These are phyloP conservation scores for Annona cherimola DNA, from an alignment of 164 flowering plant genomes.

Conservation along the genomic window DNA sequence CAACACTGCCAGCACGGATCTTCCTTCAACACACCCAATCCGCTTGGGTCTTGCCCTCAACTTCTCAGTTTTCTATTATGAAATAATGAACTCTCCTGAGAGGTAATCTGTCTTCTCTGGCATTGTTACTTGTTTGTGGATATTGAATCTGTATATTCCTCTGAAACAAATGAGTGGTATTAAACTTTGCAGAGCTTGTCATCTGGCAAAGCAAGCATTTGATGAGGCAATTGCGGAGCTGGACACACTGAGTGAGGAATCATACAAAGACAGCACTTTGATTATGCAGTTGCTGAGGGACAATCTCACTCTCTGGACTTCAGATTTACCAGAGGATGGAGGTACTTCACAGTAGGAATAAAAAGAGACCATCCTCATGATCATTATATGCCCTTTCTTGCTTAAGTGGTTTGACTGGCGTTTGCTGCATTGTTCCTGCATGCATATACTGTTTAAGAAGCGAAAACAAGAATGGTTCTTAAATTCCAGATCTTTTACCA, in stretches of 20 bases:
- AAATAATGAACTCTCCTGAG: slow-evolving; percentile 24
- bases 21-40: slow-evolving; percentile 25
- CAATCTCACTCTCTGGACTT: slow-evolving; percentile 23
- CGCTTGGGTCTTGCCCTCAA: slow-evolving; percentile 25
- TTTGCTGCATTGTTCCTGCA: not conserved
- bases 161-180: not conserved
- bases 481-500: not conserved
- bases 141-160: not conserved
- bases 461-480: no score
- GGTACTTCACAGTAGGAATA: not conserved
- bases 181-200: slow-evolving; percentile 18
- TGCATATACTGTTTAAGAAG: not conserved
- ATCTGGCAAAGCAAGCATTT: slow-evolving; percentile 25
- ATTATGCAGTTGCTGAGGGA: slow-evolving; percentile 27
- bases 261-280: slow-evolving; percentile 24
- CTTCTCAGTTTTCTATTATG: slow-evolving; percentile 25
- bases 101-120: slow-evolving; percentile 6
- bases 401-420: not conserved
- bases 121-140: not conserved
- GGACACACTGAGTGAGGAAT: slow-evolving; percentile 24
- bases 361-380: not conserved
- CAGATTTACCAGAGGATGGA: slow-evolving; percentile 21
- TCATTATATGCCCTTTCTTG: no score
- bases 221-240: slow-evolving; percentile 25
- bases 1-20: slow-evolving; percentile 22